These are phyloP conservation scores for Ganoderma lucidum DNA, from an alignment of 1,284 basidiomycete species.

Conservation along the genomic window DNA sequence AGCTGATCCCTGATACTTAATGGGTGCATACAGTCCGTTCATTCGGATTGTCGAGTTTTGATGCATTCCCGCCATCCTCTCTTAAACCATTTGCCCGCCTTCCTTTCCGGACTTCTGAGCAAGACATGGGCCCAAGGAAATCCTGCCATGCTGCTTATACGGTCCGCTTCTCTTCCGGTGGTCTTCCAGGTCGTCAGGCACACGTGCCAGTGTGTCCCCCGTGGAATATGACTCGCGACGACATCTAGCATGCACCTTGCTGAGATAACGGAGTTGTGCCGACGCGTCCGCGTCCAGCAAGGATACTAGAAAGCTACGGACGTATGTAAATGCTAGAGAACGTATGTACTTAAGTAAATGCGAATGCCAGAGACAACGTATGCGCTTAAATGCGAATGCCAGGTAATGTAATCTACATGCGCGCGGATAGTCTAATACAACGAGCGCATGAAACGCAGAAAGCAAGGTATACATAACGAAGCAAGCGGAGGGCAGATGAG, in stretches of 20 bases:
- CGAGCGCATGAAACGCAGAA: background rate
- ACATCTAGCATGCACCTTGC: background rate
- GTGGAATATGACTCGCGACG: no score
- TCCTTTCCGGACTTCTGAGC: no score
- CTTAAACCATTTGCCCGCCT: no score
- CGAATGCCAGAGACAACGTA: background rate
- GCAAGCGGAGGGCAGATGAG: background rate
- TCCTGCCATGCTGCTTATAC: no score
- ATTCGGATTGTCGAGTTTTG: no score
- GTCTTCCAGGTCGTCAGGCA: no score
- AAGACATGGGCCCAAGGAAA: no score
- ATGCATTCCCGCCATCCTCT: no score
- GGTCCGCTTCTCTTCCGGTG: no score
- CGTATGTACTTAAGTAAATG: background rate
- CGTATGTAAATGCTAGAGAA: background rate
- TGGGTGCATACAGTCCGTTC: no score
- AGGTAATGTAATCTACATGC: background rate
- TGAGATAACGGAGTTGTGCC: background rate
- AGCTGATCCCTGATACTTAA: no score
- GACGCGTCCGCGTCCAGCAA: background rate
- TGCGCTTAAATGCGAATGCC: background rate
- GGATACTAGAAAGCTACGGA: background rate
- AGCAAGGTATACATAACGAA: background rate
- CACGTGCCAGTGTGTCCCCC: no score
- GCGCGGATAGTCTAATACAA: background rate